phyloP scores from a whole-genome alignment of 163 green algal genomes.

The Scenedesmus sp. region DNA sequence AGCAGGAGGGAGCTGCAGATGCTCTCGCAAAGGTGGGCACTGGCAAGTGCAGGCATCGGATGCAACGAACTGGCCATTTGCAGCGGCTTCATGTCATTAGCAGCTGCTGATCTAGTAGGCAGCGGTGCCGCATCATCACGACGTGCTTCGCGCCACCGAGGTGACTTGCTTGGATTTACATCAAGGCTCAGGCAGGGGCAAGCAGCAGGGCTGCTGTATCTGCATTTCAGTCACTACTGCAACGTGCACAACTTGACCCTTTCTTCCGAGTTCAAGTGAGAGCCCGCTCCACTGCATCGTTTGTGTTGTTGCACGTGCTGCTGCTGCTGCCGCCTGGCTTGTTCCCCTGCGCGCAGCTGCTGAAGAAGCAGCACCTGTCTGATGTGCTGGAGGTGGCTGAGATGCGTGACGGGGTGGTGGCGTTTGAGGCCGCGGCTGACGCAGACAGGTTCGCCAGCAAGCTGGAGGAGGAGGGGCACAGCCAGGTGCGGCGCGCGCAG shows the following conservation, averaged over 20 bases:
- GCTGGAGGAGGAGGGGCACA: constrained; percentile 66
- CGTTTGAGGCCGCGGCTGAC: constrained; percentile 68
- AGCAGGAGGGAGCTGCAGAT: constrained; percentile 53
- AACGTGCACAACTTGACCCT: background rate
- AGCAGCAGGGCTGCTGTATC: background rate
- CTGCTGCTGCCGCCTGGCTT: constrained; percentile 7
- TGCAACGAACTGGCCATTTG: background rate
- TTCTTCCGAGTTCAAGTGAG: background rate
- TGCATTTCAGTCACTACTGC: background rate
- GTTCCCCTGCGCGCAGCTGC: constrained; percentile 38
- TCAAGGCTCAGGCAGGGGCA: too few relatives aligned
- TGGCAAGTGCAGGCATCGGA: too few relatives aligned
- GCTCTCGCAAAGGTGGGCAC: constrained; percentile 65
- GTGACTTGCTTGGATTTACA: too few relatives aligned
- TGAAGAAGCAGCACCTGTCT: constrained; percentile 49
- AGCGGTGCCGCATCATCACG: too few relatives aligned
- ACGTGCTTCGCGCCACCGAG: too few relatives aligned
- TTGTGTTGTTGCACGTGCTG: background rate
- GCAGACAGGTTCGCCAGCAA: constrained; percentile 66
- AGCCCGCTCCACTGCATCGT: background rate
- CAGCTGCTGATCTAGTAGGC: too few relatives aligned
- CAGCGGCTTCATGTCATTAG: too few relatives aligned
- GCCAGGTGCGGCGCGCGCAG: background rate
- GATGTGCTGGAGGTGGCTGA: constrained; percentile 57
- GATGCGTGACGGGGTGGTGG: constrained; percentile 74